Percentiles rank a stretch among this genome's conserved stretches.
Evolutionary conservation across 2,329 filamentous ascomycete species (phyloP).

Genomic region (Claviceps sp.): DNA sequence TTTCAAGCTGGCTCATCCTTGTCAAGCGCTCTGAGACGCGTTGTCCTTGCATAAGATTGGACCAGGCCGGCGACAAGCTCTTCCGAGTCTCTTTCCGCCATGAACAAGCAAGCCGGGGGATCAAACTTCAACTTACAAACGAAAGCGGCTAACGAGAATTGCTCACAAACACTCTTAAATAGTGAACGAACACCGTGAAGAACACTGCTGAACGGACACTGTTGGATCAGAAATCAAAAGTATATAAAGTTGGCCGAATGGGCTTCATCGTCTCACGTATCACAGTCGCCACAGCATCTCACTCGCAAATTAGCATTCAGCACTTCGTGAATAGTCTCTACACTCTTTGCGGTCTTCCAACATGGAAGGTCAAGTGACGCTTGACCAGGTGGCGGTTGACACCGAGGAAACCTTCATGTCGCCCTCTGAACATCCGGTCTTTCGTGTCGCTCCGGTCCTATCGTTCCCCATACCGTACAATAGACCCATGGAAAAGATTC

Average conservation of each 20-base stretch:
- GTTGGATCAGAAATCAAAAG: background rate
- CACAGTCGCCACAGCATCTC: constrained; percentile 2
- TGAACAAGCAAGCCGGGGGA: too few relatives aligned
- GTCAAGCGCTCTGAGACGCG: too few relatives aligned
- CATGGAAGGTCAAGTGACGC: constrained; percentile 20
- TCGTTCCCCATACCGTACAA: constrained; percentile 46
- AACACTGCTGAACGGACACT: background rate
- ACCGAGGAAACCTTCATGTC: constrained; percentile 55
- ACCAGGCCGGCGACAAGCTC: too few relatives aligned
- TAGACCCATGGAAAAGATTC: constrained; percentile 34
- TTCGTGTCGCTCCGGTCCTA: constrained; percentile 35
- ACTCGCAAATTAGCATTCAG: background rate
- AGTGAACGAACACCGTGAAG: too few relatives aligned
- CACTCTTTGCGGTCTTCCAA: background rate
- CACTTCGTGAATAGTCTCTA: background rate
- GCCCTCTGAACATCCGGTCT: constrained; percentile 46
- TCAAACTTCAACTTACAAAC: too few relatives aligned
- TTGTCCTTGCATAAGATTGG: too few relatives aligned
- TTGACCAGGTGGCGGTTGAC: constrained; percentile 44
- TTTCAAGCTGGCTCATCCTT: too few relatives aligned
- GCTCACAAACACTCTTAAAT: too few relatives aligned
- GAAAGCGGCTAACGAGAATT: too few relatives aligned
- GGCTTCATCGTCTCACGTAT: constrained; percentile 7
- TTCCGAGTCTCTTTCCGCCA: too few relatives aligned
- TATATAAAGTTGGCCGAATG: constrained; percentile 4